Conservation (phyloP, 257 asterid genomes). For the Nicotiana otophora region DNA sequence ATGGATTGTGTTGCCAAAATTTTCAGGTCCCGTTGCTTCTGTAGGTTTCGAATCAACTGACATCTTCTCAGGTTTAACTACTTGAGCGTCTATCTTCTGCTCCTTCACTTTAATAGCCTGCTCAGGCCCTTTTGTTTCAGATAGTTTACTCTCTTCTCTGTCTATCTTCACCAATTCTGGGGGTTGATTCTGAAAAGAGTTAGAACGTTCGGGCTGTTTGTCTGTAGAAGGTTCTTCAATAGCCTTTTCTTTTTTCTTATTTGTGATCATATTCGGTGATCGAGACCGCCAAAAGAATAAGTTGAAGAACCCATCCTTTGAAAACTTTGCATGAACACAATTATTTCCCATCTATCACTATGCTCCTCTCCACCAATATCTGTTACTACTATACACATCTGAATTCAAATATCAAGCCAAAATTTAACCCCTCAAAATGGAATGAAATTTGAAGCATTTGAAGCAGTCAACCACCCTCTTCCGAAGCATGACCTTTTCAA, state of each 20-base stretch:
- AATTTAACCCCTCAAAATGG: slow-evolving; percentile 2
- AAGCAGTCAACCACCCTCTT: slow-evolving; percentile 2
- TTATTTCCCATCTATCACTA: slow-evolving; percentile 18
- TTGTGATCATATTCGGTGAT: neutral
- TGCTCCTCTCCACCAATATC: neutral
- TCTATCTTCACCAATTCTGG: slow-evolving; percentile 10
- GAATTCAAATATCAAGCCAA: neutral
- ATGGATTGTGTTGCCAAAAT: neutral
- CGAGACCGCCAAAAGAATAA: slow-evolving; percentile 10
- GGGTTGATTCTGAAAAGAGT: slow-evolving; percentile 8
- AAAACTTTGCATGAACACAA: slow-evolving; percentile 16
- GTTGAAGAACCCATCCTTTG: slow-evolving; percentile 9
- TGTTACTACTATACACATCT: neutral
- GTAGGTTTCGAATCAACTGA: neutral
- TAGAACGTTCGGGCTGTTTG: neutral
- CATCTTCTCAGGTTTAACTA: neutral
- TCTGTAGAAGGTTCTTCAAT: neutral
- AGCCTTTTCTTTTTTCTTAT: slow-evolving; percentile 1
- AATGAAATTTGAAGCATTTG: neutral
- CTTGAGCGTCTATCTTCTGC: neutral
- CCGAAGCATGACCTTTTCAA: neutral
- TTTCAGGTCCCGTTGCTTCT: neutral
- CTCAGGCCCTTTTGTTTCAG: neutral
- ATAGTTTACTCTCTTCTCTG: neutral
- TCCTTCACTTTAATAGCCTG: neutral